Percentiles rank a stretch among this genome's conserved stretches.
phyloP scores from a whole-genome alignment of 768 basidiomycete species.

The Lactifluus subvellereus region DNA sequence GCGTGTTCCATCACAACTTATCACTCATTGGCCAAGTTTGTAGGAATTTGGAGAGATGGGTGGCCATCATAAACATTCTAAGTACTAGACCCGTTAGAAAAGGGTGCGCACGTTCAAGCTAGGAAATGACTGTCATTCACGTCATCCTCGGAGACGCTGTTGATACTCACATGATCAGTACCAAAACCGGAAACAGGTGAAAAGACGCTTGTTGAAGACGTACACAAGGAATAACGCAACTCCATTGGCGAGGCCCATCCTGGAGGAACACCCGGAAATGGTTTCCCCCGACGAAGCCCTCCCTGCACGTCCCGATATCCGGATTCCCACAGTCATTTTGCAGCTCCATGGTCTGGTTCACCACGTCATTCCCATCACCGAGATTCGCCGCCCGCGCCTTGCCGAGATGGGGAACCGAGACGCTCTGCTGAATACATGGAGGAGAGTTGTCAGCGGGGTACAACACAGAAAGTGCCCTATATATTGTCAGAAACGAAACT shows the following conservation, averaged over 20 bases:
- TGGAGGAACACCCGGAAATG: slow-evolving; percentile 28
- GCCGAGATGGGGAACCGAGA: slow-evolving; percentile 32
- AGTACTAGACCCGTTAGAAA: neutral
- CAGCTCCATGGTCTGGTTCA: slow-evolving; percentile 39
- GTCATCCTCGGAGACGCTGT: slow-evolving; percentile 26
- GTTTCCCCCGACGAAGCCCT: slow-evolving; percentile 26
- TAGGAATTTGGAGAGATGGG: slow-evolving; percentile 30
- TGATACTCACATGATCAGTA: neutral
- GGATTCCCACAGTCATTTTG: slow-evolving; percentile 39
- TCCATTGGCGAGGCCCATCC: slow-evolving; percentile 30
- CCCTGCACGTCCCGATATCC: slow-evolving; percentile 35
- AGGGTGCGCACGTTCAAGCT: neutral
- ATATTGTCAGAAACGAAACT: neutral
- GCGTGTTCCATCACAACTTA: too few relatives aligned
- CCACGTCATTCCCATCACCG: slow-evolving; percentile 42
- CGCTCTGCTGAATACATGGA: slow-evolving; percentile 24
- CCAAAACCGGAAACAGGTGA: neutral
- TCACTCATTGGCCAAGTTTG: slow-evolving; percentile 29
- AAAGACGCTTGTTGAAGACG: slow-evolving; percentile 6
- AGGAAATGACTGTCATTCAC: neutral
- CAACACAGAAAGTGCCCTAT: neutral
- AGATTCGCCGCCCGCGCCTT: slow-evolving; percentile 38
- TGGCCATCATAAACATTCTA: slow-evolving; percentile 25
- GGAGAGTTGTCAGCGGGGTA: neutral
- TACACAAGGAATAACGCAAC: slow-evolving; percentile 34